These are phyloP conservation scores for Auxenochlorella protothecoides DNA, from an alignment of 139 green algal species.

Conservation along the genomic window DNA sequence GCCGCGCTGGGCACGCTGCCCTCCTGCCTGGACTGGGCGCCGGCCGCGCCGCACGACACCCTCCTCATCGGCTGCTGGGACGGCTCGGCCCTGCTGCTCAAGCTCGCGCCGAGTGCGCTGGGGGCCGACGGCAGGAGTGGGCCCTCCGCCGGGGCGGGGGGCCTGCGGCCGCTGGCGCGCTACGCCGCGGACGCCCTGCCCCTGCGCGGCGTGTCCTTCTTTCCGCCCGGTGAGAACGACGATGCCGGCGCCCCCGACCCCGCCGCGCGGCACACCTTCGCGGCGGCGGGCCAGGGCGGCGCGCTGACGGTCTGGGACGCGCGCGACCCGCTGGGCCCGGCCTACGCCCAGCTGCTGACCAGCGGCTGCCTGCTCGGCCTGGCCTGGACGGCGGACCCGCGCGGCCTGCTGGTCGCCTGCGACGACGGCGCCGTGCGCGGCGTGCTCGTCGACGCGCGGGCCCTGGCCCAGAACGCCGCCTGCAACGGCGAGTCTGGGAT, in stretches of 20 bases:
- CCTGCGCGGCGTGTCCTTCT: conserved; percentile 15
- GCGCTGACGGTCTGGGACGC: conserved; percentile 18
- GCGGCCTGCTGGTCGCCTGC: conserved; percentile 19
- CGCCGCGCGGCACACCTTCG: too few species aligned
- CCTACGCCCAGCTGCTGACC: conserved; percentile 10
- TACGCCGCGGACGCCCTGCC: conserved; percentile 17
- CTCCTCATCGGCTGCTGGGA: conserved; percentile 54
- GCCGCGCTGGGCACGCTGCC: background rate
- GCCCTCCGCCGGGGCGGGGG: background rate
- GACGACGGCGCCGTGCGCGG: conserved; percentile 22
- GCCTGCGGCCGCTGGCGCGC: conserved; percentile 7
- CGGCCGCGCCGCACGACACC: conserved; percentile 30
- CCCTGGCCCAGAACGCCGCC: background rate
- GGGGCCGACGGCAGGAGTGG: background rate
- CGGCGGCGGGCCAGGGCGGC: conserved; percentile 15
- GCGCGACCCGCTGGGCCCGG: conserved; percentile 16
- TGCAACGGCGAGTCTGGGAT: background rate
- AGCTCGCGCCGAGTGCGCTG: conserved; percentile 2
- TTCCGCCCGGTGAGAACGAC: conserved; percentile 1
- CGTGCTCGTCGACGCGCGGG: conserved; percentile 7
- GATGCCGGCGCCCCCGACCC: too few species aligned
- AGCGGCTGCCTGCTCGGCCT: conserved; percentile 8
- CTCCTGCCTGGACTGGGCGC: conserved; percentile 41
- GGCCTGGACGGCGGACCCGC: conserved; percentile 8
- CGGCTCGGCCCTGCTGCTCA: conserved; percentile 30